Conservation (phyloP, 306 rosid genomes). For the Acacia acuminata region DNA sequence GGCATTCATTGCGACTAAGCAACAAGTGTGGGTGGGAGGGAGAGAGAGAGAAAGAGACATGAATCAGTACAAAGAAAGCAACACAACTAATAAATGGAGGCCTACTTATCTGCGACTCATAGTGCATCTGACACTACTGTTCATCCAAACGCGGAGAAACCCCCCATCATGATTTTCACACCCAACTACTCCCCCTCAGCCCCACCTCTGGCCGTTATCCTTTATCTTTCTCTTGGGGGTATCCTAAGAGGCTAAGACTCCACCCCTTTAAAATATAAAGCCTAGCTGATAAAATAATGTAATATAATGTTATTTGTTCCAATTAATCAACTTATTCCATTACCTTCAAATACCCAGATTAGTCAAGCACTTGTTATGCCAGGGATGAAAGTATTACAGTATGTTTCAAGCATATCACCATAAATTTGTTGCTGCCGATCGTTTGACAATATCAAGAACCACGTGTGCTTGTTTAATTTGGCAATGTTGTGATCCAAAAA, state of each 20-base stretch:
- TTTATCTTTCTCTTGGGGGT: constrained; percentile 23
- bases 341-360: no score
- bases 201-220: constrained; percentile 34
- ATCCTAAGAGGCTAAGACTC: constrained; percentile 24
- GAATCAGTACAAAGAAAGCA: constrained; percentile 35
- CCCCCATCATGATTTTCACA: constrained; percentile 25
- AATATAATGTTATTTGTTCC: no score
- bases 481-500: background rate
- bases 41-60: constrained; percentile 23
- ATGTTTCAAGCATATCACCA: no score
- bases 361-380: no score
- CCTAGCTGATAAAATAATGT: no score
- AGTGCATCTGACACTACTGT: constrained; percentile 47
- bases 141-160: constrained; percentile 28
- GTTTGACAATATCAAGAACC: background rate
- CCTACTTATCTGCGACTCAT: constrained; percentile 5
- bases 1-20: constrained; percentile 22
- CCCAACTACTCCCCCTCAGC: constrained; percentile 1
- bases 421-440: background rate
- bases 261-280: no score
- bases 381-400: no score
- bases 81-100: constrained; percentile 9
- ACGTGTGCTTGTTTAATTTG: background rate
- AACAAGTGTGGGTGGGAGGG: background rate
- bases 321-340: no score